Conservation (phyloP, 2,329 filamentous ascomycete genomes). For the Cladosporium sphaerospermum region DNA sequence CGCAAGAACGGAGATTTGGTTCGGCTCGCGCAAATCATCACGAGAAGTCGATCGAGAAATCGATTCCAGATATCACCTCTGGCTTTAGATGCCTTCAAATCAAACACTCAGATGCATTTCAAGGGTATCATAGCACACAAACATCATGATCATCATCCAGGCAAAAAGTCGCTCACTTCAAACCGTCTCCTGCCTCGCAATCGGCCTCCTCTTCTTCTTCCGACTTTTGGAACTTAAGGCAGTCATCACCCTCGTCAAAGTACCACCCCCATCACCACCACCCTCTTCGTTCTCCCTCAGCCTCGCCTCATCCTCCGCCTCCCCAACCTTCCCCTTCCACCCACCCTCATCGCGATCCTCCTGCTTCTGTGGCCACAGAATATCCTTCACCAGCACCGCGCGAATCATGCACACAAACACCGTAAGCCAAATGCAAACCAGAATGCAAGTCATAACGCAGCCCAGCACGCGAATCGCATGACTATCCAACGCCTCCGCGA, state of each 20-base stretch:
- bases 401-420: constrained; percentile 66
- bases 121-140: neutral
- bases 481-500: constrained; percentile 49
- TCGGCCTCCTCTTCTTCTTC: neutral
- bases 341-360: constrained; percentile 58
- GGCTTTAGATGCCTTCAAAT: too few species aligned
- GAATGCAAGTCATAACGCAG: constrained; percentile 57
- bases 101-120: too few species aligned
- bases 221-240: constrained; percentile 2
- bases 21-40: too few species aligned
- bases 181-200: neutral
- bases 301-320: neutral
- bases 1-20: too few species aligned
- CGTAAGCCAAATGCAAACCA: constrained; percentile 62
- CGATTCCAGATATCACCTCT: too few species aligned
- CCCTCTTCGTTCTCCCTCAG: neutral
- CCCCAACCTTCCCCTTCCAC: constrained; percentile 31
- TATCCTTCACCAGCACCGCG: constrained; percentile 58
- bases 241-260: constrained; percentile 1
- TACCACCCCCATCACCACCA: neutral
- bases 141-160: neutral
- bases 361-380: constrained; percentile 72
- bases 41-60: too few species aligned
- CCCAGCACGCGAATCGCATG: constrained; percentile 59
- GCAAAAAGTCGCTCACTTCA: neutral